These are phyloP conservation scores for Peniophora sp. DNA, from an alignment of 1,284 basidiomycete genomes.

Conservation along the genomic window DNA sequence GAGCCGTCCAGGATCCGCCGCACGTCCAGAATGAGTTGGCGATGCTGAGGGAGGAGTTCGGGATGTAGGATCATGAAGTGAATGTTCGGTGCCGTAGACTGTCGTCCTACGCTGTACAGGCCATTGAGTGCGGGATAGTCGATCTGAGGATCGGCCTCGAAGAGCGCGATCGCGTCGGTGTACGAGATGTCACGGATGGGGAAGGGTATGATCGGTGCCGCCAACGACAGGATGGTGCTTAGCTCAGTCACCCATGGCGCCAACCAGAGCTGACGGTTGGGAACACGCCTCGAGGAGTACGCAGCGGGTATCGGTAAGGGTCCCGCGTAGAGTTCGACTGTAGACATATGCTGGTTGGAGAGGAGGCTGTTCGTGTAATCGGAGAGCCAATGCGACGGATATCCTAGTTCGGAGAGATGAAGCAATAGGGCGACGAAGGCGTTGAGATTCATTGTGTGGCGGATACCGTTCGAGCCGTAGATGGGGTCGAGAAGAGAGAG, in stretches of 20 bases:
- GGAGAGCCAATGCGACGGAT: slow-evolving; percentile 27
- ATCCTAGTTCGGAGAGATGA: slow-evolving; percentile 26
- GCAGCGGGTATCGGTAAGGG: slow-evolving; percentile 21
- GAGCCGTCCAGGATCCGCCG: slow-evolving; percentile 9
- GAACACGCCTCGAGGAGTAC: slow-evolving; percentile 14
- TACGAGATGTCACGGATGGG: slow-evolving; percentile 12
- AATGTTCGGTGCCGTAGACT: slow-evolving; percentile 11
- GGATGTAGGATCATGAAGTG: slow-evolving; percentile 18
- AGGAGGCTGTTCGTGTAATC: slow-evolving; percentile 24
- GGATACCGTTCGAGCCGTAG: slow-evolving; percentile 18
- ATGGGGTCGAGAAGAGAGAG: slow-evolving; percentile 14
- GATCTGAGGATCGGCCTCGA: slow-evolving; percentile 15
- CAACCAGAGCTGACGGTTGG: slow-evolving; percentile 17
- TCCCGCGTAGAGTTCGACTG: slow-evolving; percentile 19
- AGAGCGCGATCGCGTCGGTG: slow-evolving; percentile 21
- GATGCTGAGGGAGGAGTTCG: slow-evolving; percentile 1
- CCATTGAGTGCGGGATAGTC: not conserved
- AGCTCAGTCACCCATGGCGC: slow-evolving; percentile 25
- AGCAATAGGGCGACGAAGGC: slow-evolving; percentile 27
- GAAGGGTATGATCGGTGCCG: slow-evolving; percentile 18
- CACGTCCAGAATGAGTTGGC: slow-evolving; percentile 8
- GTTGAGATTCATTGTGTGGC: slow-evolving; percentile 29
- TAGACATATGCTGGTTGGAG: slow-evolving; percentile 18
- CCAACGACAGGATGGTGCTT: slow-evolving; percentile 20
- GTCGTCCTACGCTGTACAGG: slow-evolving; percentile 3